phyloP scores from a whole-genome alignment of 805 yeast species.

The Kluyveromyces nonfermentans region DNA sequence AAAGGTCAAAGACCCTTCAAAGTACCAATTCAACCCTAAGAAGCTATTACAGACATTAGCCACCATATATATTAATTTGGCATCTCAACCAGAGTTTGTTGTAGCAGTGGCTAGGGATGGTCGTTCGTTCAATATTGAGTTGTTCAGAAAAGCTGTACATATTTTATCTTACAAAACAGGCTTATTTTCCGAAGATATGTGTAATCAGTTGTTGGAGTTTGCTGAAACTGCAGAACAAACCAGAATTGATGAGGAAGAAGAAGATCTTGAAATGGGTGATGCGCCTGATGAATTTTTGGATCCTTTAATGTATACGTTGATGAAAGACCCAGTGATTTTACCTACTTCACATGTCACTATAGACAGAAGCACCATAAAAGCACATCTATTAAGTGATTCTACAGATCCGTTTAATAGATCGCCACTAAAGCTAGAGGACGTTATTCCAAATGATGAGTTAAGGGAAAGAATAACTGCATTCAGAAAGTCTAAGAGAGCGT shows the following conservation, averaged over 20 bases:
- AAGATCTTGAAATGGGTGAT: conserved; percentile 83
- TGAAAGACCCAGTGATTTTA: conserved; percentile 93
- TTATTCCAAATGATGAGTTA: conserved; percentile 65
- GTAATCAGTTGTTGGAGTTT: conserved; percentile 44
- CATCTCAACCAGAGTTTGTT: conserved; percentile 55
- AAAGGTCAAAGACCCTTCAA: conserved; percentile 75
- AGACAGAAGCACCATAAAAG: conserved; percentile 85
- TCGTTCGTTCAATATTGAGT: conserved; percentile 67
- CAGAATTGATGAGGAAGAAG: conserved; percentile 59
- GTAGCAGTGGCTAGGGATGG: conserved; percentile 82
- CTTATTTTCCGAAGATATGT: conserved; percentile 46
- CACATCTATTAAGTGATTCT: conserved; percentile 87
- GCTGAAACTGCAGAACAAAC: conserved; percentile 56
- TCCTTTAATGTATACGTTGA: conserved; percentile 90
- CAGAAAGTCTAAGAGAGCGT: conserved; percentile 35
- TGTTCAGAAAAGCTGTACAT: conserved; percentile 60
- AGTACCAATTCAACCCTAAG: conserved; percentile 76
- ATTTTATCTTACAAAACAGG: conserved; percentile 49
- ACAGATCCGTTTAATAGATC: conserved; percentile 96
- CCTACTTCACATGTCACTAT: conserved; percentile 80
- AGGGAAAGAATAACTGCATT: conserved; percentile 52
- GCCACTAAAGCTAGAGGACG: conserved; percentile 86
- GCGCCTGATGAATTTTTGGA: conserved; percentile 94
- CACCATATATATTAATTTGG: conserved; percentile 66
- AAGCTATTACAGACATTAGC: conserved; percentile 58